Percentiles rank a stretch among this genome's conserved stretches.
Evolutionary conservation across 164 flowering plant genomes (phyloP).

Genomic region (Malania oleifera): DNA sequence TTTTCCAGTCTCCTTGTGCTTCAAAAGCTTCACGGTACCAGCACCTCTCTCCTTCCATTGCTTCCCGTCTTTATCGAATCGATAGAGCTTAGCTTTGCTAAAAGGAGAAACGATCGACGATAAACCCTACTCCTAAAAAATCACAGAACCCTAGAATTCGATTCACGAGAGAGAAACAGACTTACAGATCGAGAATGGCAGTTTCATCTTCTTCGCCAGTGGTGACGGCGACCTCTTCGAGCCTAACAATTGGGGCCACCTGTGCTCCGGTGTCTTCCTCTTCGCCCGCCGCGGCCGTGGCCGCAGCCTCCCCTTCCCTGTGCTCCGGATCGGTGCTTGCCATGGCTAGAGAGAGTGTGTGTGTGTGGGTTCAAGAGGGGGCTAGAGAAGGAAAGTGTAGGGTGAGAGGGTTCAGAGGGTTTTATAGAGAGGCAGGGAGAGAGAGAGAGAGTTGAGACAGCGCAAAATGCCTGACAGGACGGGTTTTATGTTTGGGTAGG

Average conservation of each 20-base stretch:
- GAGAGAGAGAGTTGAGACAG: no score
- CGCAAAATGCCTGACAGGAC: no score
- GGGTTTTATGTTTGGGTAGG: no score
- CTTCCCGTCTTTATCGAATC: conserved; percentile 59
- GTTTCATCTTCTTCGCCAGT: conserved; percentile 86
- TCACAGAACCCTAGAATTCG: background rate
- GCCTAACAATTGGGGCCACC: conserved; percentile 76
- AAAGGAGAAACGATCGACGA: background rate
- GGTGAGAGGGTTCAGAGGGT: no score
- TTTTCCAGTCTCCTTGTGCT: conserved; percentile 53
- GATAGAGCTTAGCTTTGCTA: conserved; percentile 63
- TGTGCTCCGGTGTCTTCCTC: conserved; percentile 94
- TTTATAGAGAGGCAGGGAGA: no score
- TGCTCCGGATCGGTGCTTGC: conserved; percentile 43
- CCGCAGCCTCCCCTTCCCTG: conserved; percentile 48
- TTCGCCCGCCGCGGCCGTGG: conserved; percentile 41
- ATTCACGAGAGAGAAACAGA: conserved; percentile 1
- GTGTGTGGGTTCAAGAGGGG: no score
- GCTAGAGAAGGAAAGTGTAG: background rate
- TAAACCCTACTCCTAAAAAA: no score
- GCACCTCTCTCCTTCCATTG: conserved; percentile 81
- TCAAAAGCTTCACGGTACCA: conserved; percentile 59
- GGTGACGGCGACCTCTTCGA: conserved; percentile 76
- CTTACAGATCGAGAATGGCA: conserved; percentile 60
- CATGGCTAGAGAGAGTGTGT: conserved; percentile 24